phyloP scores from a whole-genome alignment of 2,329 filamentous ascomycete genomes.

The Zymoseptoria ardabiliae region DNA sequence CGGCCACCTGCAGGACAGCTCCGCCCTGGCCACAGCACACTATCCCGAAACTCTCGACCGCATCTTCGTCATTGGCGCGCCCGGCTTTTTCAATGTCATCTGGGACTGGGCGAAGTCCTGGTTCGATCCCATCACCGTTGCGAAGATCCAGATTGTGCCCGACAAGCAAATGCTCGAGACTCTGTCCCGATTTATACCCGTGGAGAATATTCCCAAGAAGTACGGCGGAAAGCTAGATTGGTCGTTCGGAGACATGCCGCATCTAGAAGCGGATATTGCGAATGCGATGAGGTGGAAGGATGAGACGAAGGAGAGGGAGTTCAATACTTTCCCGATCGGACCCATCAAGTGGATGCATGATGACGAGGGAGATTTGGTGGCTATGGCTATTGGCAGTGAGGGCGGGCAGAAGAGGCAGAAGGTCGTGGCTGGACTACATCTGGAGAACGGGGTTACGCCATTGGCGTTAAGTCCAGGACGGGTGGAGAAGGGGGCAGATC shows the following conservation, averaged over 20 bases:
- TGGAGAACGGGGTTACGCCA: slow-evolving; percentile 17
- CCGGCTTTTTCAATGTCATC: slow-evolving; percentile 82
- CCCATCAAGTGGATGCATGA: slow-evolving; percentile 41
- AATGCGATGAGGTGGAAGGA: slow-evolving; percentile 36
- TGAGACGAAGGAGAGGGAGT: slow-evolving; percentile 19
- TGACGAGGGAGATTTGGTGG: slow-evolving; percentile 36
- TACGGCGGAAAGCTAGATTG: slow-evolving; percentile 86
- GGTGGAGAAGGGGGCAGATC: not conserved
- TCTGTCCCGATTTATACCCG: slow-evolving; percentile 73
- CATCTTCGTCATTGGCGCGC: slow-evolving; percentile 82
- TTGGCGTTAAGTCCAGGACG: slow-evolving; percentile 25
- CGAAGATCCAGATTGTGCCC: slow-evolving; percentile 88
- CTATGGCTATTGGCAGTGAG: slow-evolving; percentile 39
- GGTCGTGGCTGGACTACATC: slow-evolving; percentile 34
- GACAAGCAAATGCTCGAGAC: slow-evolving; percentile 67
- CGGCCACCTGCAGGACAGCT: slow-evolving; percentile 91
- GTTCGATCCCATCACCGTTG: slow-evolving; percentile 84
- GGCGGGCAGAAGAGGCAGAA: slow-evolving; percentile 34
- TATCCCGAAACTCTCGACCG: slow-evolving; percentile 91
- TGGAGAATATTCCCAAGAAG: slow-evolving; percentile 74
- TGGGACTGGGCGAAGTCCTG: slow-evolving; percentile 94
- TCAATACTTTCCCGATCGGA: slow-evolving; percentile 40
- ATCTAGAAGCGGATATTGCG: slow-evolving; percentile 54
- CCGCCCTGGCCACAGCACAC: no score
- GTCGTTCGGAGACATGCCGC: slow-evolving; percentile 66